These are phyloP conservation scores for Colletotrichum tamarilloi DNA, from an alignment of 2,329 filamentous ascomycete species.

Conservation along the genomic window DNA sequence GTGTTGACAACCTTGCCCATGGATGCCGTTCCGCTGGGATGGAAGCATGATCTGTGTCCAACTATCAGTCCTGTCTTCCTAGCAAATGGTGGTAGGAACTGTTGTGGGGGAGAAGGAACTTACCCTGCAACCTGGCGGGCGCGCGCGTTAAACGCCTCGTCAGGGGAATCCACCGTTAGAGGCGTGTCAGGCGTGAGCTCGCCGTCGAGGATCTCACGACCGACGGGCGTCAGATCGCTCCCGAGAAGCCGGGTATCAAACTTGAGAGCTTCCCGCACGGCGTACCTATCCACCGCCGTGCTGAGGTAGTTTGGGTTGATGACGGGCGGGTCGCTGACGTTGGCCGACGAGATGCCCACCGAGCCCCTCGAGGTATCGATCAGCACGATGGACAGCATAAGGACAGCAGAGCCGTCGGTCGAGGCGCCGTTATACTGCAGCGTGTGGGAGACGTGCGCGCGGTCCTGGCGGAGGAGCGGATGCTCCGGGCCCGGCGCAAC, in stretches of 20 bases:
- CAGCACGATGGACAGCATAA: conserved; percentile 35
- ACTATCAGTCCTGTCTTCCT: background rate
- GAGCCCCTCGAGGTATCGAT: background rate
- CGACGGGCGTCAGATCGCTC: conserved; percentile 36
- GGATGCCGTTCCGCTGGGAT: conserved; percentile 42
- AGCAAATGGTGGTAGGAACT: too few relatives aligned
- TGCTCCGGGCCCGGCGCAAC: conserved; percentile 41
- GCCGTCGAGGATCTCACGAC: conserved; percentile 40
- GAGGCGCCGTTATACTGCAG: conserved; percentile 24
- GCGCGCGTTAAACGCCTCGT: conserved; percentile 32
- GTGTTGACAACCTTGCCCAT: conserved; percentile 48
- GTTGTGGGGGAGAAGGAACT: background rate
- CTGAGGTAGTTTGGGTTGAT: background rate
- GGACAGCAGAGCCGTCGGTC: conserved; percentile 27
- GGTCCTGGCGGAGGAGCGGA: conserved; percentile 42
- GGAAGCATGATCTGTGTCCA: conserved; percentile 33
- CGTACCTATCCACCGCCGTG: conserved; percentile 36
- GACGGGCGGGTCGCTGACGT: background rate
- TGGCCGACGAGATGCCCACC: background rate
- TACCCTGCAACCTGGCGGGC: conserved; percentile 12
- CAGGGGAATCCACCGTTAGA: conserved; percentile 38
- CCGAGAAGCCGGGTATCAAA: conserved; percentile 39
- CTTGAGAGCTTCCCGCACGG: conserved; percentile 41
- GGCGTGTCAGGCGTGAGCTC: conserved; percentile 38
- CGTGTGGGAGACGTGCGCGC: conserved; percentile 9